phyloP scores from a whole-genome alignment of 257 asterid species.

The Verbascum thapsus region DNA sequence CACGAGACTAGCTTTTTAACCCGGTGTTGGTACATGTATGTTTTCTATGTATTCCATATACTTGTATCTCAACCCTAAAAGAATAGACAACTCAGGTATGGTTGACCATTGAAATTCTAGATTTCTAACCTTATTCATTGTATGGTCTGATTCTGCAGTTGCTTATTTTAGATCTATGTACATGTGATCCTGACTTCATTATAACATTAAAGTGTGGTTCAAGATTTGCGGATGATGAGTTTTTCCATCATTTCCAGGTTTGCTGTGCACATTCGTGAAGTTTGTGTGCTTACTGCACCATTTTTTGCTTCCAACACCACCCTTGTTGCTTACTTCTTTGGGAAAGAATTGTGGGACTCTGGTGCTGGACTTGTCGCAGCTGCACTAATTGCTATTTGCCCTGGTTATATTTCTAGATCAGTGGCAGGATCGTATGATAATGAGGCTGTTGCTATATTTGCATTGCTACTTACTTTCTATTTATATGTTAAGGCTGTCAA shows the following conservation, averaged over 20 bases:
- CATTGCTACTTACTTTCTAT: conserved; percentile 89
- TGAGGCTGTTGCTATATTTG: conserved; percentile 97
- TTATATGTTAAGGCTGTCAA: conserved; percentile 97
- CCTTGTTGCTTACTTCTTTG: conserved; percentile 97
- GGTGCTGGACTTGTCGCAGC: conserved; percentile 99
- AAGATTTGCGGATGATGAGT: conserved; percentile 10
- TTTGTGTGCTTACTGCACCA: conserved; percentile 97
- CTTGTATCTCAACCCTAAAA: not conserved
- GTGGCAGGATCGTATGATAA: conserved; percentile 99
- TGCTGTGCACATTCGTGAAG: conserved; percentile 98
- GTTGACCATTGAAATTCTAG: not conserved
- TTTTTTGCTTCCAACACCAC: conserved; percentile 98
- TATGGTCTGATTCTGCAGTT: not conserved
- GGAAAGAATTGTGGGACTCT: conserved; percentile 96
- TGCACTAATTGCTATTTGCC: conserved; percentile 92
- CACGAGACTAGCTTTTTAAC: not conserved
- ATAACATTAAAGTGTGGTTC: not conserved
- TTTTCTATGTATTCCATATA: too few species aligned
- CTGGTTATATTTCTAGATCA: conserved; percentile 97
- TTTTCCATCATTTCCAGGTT: conserved; percentile 55
- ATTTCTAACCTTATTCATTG: not conserved
- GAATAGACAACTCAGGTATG: not conserved
- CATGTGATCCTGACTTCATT: not conserved
- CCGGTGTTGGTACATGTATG: not conserved
- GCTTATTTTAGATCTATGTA: not conserved